These are phyloP conservation scores for Rhododendron molle DNA, from an alignment of 148 eudicot species.

Conservation along the genomic window DNA sequence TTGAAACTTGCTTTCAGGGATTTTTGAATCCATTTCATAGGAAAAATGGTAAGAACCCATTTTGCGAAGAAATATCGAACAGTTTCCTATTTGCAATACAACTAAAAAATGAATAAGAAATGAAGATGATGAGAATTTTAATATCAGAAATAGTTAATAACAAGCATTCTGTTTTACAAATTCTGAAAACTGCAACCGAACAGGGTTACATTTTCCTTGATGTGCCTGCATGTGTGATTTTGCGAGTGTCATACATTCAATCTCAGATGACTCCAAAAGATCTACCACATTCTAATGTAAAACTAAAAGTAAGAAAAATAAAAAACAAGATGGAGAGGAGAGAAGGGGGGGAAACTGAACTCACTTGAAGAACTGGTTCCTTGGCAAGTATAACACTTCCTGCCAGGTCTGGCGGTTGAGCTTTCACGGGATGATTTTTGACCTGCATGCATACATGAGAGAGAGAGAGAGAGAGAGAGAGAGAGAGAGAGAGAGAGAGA, in stretches of 20 bases:
- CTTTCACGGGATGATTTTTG: constrained; percentile 83
- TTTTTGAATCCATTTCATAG: too few relatives aligned
- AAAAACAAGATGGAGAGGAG: neutral
- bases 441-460: constrained; percentile 34
- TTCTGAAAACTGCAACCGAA: neutral
- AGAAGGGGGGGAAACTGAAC: neutral
- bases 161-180: neutral
- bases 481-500: neutral
- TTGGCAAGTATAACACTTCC: constrained; percentile 86
- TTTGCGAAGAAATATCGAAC: too few relatives aligned
- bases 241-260: neutral
- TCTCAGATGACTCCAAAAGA: neutral
- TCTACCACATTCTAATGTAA: neutral
- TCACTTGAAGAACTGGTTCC: constrained; percentile 87
- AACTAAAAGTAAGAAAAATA: neutral
- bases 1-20: neutral
- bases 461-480: neutral
- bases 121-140: neutral
- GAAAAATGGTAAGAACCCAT: too few relatives aligned
- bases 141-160: too few relatives aligned
- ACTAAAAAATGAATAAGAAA: neutral
- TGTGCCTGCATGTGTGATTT: neutral
- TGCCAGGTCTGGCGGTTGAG: constrained; percentile 72
- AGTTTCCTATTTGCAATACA: neutral
- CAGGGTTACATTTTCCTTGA: neutral